phyloP scores from a whole-genome alignment of 2,329 filamentous ascomycete species.

The Cladorrhinum sp. region DNA sequence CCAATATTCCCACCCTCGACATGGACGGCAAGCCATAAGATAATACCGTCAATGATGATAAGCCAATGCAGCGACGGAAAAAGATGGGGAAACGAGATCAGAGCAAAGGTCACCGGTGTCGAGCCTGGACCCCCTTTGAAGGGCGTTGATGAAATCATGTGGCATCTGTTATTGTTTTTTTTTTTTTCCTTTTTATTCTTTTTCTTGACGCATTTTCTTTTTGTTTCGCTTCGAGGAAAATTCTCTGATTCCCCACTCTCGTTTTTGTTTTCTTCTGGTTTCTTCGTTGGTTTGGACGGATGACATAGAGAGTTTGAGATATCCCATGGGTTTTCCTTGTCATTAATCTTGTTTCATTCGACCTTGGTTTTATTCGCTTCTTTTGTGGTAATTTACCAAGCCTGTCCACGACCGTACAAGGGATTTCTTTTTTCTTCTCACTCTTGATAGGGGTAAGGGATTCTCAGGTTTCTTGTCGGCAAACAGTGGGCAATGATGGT shows the following conservation, averaged over 20 bases:
- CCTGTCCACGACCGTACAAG: too few species aligned
- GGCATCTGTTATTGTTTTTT: not conserved
- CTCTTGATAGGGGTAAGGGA: too few species aligned
- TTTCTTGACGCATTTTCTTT: too few species aligned
- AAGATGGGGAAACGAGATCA: too few species aligned
- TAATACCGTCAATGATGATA: not conserved
- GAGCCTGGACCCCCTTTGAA: too few species aligned
- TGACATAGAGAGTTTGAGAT: not conserved
- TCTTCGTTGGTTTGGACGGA: not conserved
- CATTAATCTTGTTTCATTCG: not conserved
- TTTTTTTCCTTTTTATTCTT: too few species aligned
- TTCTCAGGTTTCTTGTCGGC: too few species aligned
- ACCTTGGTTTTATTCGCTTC: not conserved
- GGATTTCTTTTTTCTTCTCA: too few species aligned
- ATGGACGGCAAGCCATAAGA: not conserved
- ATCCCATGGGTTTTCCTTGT: not conserved
- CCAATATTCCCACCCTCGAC: not conserved
- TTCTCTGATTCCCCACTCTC: not conserved
- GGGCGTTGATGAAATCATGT: not conserved
- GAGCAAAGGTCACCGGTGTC: too few species aligned
- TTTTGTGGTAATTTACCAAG: not conserved
- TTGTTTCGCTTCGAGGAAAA: not conserved
- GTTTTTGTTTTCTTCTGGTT: constrained; percentile 3
- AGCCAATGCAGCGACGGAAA: too few species aligned
- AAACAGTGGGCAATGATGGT: too few species aligned